Evolutionary conservation across 805 yeast genomes (phyloP), one percentile per base, ranked within the genome.

Genomic region (Candida verbasci): DNA sequence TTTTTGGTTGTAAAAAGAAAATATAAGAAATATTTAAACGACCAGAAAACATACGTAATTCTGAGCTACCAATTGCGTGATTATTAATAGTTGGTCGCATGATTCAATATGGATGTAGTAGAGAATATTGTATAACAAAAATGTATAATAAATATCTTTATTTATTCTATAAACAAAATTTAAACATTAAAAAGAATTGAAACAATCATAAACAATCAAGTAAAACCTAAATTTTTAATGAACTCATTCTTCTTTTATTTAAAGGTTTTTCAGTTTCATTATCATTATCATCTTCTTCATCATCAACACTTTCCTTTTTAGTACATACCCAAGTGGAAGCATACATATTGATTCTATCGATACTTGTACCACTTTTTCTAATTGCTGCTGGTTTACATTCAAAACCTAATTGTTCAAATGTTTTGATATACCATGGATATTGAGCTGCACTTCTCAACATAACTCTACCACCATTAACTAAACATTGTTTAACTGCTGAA

Each of bases 241-340:
- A 60, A 55, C 80, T 74, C 70, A 74, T 73, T 37, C 73, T 64
- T 42, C 78, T 65, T 22, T 47, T 52, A 21, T 40, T 42, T 20
- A 30, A 38, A 20, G 35, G 31, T 24, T 17, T 29, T n/a, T 26
- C 34, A 21, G 30, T 34, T 12, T 25, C 30, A 24, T 20, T 38
- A 9, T 31, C 39, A 2, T 42, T 40, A 8, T 39, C 46, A 15
- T 27, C 36, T 17, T 28, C 30, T 28, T 28, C 30, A 9, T 32
- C 42, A 14, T 42, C 48, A 30, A 41, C 49, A n/a, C 22, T 35
- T 14, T 29, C 43, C 9, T 36, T 17, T 53, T 83, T 83, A 20
- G 81, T 78, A 56, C 89, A 82, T 14, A 86, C 76, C 94, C 94
- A 85, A 2, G 94, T 84, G 2, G 91, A 82, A 3, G 94, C 93